Conservation (phyloP, 225 moss, liverwort and hornwort genomes). For the Anthoceros angustus region DNA sequence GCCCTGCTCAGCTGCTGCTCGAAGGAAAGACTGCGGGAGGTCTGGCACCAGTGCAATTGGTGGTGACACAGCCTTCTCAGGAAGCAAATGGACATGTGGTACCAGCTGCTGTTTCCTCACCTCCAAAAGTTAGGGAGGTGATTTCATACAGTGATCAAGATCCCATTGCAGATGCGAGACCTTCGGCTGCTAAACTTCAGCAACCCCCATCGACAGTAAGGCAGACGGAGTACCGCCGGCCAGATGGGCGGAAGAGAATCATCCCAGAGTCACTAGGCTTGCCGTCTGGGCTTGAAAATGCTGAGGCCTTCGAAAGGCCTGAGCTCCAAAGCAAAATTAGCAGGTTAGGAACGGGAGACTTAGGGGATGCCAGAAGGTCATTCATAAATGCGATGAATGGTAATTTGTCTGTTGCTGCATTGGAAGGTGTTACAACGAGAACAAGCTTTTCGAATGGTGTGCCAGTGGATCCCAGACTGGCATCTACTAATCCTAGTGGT, state of each 20-base stretch:
- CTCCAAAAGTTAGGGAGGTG: constrained; percentile 19
- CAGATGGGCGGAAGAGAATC: constrained; percentile 88
- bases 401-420: background rate
- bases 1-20: constrained; percentile 58
- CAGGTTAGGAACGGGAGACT: background rate
- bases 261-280: constrained; percentile 86
- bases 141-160: constrained; percentile 32
- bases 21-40: constrained; percentile 49
- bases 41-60: constrained; percentile 9
- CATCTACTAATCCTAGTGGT: constrained; percentile 10
- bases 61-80: constrained; percentile 14
- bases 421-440: background rate
- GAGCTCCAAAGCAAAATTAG: constrained; percentile 21
- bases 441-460: background rate
- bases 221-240: constrained; percentile 89
- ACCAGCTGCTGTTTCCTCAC: constrained; percentile 19
- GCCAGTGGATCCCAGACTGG: background rate
- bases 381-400: background rate
- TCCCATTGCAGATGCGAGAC: constrained; percentile 19
- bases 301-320: constrained; percentile 23
- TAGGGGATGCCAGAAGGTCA: background rate
- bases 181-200: constrained; percentile 17
- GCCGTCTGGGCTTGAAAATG: constrained; percentile 45
- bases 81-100: constrained; percentile 26
- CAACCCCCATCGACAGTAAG: constrained; percentile 41